Evolutionary conservation across 768 basidiomycete species (phyloP).

Genomic region (Hydnum rufescens): DNA sequence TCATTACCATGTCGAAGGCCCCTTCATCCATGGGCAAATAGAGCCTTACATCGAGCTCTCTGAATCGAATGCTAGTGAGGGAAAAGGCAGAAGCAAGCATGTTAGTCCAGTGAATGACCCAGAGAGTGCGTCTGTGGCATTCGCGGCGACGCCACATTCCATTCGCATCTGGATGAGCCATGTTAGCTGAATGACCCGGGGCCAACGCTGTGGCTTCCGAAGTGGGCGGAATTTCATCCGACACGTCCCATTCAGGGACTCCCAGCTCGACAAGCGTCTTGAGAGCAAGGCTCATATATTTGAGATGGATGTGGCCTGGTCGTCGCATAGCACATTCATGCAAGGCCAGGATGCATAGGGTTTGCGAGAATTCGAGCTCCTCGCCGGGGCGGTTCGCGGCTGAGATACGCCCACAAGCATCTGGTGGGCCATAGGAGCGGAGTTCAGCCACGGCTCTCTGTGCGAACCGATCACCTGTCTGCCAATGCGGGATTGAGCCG

Average conservation of each 20-base stretch:
- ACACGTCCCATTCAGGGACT: neutral
- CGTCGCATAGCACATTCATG: constrained; percentile 8
- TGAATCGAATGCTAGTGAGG: constrained; percentile 10
- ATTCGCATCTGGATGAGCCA: constrained; percentile 25
- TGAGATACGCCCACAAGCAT: constrained; percentile 36
- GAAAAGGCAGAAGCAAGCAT: constrained; percentile 24
- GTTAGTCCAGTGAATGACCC: constrained; percentile 51
- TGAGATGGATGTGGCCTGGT: neutral
- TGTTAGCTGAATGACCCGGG: constrained; percentile 19
- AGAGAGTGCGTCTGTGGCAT: constrained; percentile 63
- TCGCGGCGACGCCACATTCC: constrained; percentile 16
- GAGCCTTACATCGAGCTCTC: constrained; percentile 19
- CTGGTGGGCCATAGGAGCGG: constrained; percentile 34
- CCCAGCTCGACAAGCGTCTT: neutral
- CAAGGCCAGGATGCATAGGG: constrained; percentile 3
- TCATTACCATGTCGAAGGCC: constrained; percentile 41
- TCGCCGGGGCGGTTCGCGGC: neutral
- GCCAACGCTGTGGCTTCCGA: constrained; percentile 46
- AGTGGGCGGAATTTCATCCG: constrained; percentile 14
- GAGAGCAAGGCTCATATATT: neutral
- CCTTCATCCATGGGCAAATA: constrained; percentile 67
- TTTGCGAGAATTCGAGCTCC: constrained; percentile 5
- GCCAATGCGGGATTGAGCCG: neutral
- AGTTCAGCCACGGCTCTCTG: constrained; percentile 33
- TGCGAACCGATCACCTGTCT: constrained; percentile 20